Evolutionary conservation across 1,139 yeast genomes (phyloP).

Genomic region (Taiozyma sp.): DNA sequence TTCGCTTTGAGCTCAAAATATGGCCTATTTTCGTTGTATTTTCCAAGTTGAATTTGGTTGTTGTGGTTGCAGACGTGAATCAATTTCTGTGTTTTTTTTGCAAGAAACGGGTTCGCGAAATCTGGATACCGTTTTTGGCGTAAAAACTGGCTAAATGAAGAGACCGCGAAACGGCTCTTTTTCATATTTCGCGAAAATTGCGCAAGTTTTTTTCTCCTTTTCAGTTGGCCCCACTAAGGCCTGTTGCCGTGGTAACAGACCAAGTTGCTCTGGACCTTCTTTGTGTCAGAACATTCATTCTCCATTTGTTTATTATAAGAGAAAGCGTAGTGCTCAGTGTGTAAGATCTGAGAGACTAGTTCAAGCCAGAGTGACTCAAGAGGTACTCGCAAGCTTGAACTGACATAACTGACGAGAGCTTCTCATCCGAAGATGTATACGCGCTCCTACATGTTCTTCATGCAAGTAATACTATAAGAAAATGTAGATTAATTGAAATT

Average conservation of each 20-base stretch:
- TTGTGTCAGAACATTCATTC: no score
- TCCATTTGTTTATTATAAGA: no score
- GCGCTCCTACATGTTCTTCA: no score
- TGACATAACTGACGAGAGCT: no score
- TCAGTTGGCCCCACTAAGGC: not conserved
- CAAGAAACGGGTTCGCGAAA: not conserved
- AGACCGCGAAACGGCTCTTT: not conserved
- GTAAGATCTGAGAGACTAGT: no score
- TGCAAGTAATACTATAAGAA: not conserved
- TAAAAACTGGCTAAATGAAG: not conserved
- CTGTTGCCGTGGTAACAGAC: no score
- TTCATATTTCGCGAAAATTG: not conserved
- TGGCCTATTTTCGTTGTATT: not conserved
- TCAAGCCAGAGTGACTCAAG: no score
- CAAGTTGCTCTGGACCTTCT: no score
- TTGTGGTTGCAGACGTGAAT: not conserved
- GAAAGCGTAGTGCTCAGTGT: no score
- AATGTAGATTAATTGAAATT: not conserved
- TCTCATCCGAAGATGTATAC: no score
- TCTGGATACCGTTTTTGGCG: not conserved
- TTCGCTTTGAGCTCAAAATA: not conserved
- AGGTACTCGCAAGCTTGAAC: no score
- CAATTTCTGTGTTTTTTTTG: not conserved
- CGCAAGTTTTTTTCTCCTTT: not conserved
- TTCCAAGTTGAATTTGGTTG: not conserved